Conservation (phyloP, 2,329 filamentous ascomycete species). For the Talaromyces verruculosus region DNA sequence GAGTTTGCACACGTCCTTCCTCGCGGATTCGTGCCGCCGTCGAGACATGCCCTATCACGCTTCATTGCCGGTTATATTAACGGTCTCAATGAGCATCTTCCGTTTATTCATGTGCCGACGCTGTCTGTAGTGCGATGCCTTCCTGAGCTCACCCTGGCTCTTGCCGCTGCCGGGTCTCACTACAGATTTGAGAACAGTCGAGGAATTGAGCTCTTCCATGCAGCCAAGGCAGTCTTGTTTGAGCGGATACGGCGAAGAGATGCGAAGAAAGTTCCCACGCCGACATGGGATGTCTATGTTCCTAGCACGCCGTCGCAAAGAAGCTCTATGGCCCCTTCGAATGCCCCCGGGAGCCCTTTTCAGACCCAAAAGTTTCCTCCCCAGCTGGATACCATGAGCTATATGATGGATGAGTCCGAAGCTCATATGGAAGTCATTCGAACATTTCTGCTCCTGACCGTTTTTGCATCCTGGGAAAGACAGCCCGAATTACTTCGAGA, state of each 20-base stretch:
- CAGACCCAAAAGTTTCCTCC: conserved; percentile 39
- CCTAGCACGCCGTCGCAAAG: conserved; percentile 38
- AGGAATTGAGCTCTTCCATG: conserved; percentile 59
- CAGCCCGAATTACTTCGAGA: conserved; percentile 59
- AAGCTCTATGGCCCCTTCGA: conserved; percentile 44
- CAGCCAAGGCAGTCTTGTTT: conserved; percentile 55
- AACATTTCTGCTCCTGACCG: conserved; percentile 55
- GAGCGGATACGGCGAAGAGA: conserved; percentile 54
- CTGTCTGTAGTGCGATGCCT: conserved; percentile 47
- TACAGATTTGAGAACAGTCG: conserved; percentile 51
- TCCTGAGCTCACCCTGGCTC: conserved; percentile 52
- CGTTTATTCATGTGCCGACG: conserved; percentile 53
- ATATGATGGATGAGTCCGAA: conserved; percentile 44
- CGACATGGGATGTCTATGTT: conserved; percentile 45
- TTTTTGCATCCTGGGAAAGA: conserved; percentile 60
- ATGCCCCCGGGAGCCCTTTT: conserved; percentile 45
- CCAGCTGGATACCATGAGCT: conserved; percentile 36
- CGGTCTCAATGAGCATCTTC: conserved; percentile 53
- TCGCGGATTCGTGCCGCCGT: conserved; percentile 50
- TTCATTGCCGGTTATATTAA: conserved; percentile 55
- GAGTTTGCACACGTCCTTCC: conserved; percentile 50
- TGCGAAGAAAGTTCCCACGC: conserved; percentile 44
- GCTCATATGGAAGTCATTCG: conserved; percentile 53
- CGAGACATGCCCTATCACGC: conserved; percentile 49
- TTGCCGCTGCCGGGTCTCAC: conserved; percentile 53